Evolutionary conservation across 306 rosid species (phyloP).

Genomic region (Quercus parvula): DNA sequence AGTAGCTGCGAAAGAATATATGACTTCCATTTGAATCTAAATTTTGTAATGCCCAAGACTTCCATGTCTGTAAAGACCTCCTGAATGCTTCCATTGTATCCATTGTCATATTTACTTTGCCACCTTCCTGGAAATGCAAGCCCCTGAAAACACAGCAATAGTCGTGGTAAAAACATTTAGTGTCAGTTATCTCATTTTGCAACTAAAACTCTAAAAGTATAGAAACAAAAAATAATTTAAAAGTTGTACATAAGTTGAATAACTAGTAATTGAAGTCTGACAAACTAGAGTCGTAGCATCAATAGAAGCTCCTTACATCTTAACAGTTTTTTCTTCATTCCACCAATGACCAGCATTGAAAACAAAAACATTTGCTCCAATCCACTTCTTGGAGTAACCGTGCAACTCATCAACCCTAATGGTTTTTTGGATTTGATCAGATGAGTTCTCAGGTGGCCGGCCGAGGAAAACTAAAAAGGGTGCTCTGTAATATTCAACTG

Average conservation of each 20-base stretch:
- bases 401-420: slow-evolving; percentile 62
- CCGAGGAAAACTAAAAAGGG: slow-evolving; percentile 64
- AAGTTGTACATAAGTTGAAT: too few relatives aligned
- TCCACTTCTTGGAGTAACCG: slow-evolving; percentile 63
- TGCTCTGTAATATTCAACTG: slow-evolving; percentile 75
- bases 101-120: slow-evolving; percentile 54
- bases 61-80: slow-evolving; percentile 75
- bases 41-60: slow-evolving; percentile 54
- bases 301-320: slow-evolving; percentile 27
- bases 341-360: slow-evolving; percentile 92
- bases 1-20: slow-evolving; percentile 76
- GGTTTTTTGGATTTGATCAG: slow-evolving; percentile 28
- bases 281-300: too few relatives aligned
- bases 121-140: slow-evolving; percentile 66
- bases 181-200: too few relatives aligned
- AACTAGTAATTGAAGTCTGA: too few relatives aligned
- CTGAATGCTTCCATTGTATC: slow-evolving; percentile 64
- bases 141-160: slow-evolving; percentile 50
- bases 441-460: slow-evolving; percentile 52
- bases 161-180: too few relatives aligned
- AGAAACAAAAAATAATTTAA: too few relatives aligned
- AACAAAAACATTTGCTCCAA: slow-evolving; percentile 58
- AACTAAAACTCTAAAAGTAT: too few relatives aligned
- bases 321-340: slow-evolving; percentile 65
- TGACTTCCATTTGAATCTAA: slow-evolving; percentile 47